Percentiles rank a stretch among this genome's conserved stretches.
phyloP scores from a whole-genome alignment of 1,284 basidiomycete genomes.

The Ustilago nuda region DNA sequence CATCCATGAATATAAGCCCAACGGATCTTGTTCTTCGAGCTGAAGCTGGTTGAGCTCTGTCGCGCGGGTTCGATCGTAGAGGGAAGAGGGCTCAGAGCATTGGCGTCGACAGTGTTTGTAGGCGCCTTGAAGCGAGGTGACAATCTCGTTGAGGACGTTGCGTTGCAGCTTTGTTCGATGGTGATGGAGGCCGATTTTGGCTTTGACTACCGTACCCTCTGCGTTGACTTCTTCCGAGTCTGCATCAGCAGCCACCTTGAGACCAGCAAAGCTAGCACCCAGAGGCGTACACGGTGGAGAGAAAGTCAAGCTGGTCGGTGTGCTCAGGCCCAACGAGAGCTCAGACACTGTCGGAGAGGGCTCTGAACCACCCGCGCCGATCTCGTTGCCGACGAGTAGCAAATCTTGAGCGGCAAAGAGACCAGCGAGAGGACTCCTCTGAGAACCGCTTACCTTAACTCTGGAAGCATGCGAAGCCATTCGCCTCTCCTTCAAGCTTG shows the following conservation, averaged over 20 bases:
- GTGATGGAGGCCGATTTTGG: constrained; percentile 25
- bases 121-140: constrained; percentile 18
- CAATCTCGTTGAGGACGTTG: constrained; percentile 26
- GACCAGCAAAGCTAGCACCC: not conserved
- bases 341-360: constrained; percentile 13
- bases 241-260: not conserved
- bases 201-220: constrained; percentile 6
- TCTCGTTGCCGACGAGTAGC: not conserved
- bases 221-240: not conserved
- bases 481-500: constrained; percentile 12
- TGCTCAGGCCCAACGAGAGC: not conserved
- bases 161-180: constrained; percentile 33
- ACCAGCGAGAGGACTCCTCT: constrained; percentile 6
- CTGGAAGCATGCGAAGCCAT: constrained; percentile 12
- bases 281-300: constrained; percentile 8
- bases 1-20: not conserved
- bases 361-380: not conserved
- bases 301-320: constrained; percentile 8
- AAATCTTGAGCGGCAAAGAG: constrained; percentile 10
- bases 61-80: not conserved
- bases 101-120: constrained; percentile 32
- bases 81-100: not conserved
- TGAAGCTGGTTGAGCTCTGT: constrained; percentile 1
- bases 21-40: not conserved
- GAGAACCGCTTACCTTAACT: not conserved